These are phyloP conservation scores for Juglanconis sp. DNA, from an alignment of 2,329 filamentous ascomycete genomes.

Conservation along the genomic window DNA sequence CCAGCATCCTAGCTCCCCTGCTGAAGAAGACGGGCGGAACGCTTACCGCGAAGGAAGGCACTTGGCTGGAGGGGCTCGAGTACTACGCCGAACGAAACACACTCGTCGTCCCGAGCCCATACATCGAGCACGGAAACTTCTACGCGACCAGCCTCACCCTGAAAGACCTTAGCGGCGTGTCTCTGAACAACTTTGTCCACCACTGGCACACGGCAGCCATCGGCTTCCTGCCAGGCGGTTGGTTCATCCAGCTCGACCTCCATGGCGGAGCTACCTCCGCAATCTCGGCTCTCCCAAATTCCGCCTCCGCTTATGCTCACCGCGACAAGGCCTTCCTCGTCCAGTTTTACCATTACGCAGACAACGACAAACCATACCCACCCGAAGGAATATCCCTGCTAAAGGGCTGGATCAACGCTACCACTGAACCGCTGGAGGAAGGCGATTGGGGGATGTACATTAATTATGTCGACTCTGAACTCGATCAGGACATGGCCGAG, in stretches of 20 bases:
- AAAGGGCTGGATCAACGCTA: slow-evolving; percentile 31
- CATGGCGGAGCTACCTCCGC: slow-evolving; percentile 39
- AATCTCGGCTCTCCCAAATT: slow-evolving; percentile 27
- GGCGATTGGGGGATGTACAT: slow-evolving; percentile 38
- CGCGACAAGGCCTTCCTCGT: slow-evolving; percentile 47
- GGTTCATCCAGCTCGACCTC: slow-evolving; percentile 41
- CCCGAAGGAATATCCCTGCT: slow-evolving; percentile 32
- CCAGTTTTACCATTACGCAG: slow-evolving; percentile 43
- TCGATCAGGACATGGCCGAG: slow-evolving; percentile 32
- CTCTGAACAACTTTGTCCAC: slow-evolving; percentile 34
- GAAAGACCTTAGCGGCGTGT: slow-evolving; percentile 31
- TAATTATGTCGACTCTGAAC: slow-evolving; percentile 37
- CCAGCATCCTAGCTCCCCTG: not conserved
- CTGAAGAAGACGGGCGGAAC: slow-evolving; percentile 5
- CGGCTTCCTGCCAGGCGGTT: slow-evolving; percentile 32
- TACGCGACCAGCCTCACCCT: slow-evolving; percentile 40
- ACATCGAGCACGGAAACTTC: slow-evolving; percentile 37
- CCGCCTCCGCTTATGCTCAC: slow-evolving; percentile 38
- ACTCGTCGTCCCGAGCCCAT: slow-evolving; percentile 16
- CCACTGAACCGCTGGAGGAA: slow-evolving; percentile 27
- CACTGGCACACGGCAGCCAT: slow-evolving; percentile 30
- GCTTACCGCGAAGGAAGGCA: slow-evolving; percentile 18
- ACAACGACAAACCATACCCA: slow-evolving; percentile 28
- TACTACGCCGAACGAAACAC: slow-evolving; percentile 27
- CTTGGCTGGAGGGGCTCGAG: slow-evolving; percentile 30